Percentiles rank a stretch among this genome's conserved stretches.
Conservation (phyloP, 441 rosid species). For the Pelargonium myrrhifolium region DNA sequence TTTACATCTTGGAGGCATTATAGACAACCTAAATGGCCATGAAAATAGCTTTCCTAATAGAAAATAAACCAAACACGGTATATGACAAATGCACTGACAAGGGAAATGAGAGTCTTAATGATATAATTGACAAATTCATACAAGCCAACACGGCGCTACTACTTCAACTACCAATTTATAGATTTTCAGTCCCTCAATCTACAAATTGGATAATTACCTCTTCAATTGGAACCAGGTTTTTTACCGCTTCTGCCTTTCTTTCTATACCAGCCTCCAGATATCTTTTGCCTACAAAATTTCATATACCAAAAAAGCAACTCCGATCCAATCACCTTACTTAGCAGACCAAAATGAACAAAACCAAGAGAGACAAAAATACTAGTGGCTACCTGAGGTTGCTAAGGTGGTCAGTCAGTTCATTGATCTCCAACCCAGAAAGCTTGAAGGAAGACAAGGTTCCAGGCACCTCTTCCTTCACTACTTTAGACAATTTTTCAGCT, state of each 20-base stretch:
- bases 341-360: neutral
- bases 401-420: conserved; percentile 26
- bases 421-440: conserved; percentile 30
- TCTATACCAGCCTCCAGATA: conserved; percentile 10
- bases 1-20: neutral
- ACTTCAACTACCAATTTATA: neutral
- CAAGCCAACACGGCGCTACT: neutral
- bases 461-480: conserved; percentile 27
- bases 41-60: too few species aligned
- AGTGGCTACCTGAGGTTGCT: conserved; percentile 23
- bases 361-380: neutral
- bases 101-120: neutral
- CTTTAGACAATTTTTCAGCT: conserved; percentile 17
- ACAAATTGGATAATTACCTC: conserved; percentile 1
- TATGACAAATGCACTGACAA: neutral
- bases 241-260: conserved; percentile 16
- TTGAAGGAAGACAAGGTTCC: conserved; percentile 30
- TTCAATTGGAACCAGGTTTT: conserved; percentile 13
- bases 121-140: neutral
- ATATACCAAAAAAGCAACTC: neutral
- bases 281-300: conserved; percentile 23
- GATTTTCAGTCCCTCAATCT: neutral
- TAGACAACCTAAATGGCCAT: neutral
- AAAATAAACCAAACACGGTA: neutral
- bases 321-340: neutral